Conservation (phyloP, 192 early-diverging fungal genomes). For the Backusella mclennaniae region DNA sequence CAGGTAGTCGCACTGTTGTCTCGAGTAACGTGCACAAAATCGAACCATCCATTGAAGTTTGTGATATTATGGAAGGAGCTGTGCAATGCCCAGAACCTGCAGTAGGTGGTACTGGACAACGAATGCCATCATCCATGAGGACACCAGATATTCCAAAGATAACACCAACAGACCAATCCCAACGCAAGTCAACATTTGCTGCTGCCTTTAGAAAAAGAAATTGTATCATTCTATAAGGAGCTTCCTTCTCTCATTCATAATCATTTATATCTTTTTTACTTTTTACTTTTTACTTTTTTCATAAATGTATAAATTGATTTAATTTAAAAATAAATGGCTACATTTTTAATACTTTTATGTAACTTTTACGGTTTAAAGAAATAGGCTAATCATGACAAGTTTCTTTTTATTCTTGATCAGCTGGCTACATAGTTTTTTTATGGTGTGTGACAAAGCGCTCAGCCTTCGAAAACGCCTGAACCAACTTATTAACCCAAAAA, state of each 20-base stretch:
- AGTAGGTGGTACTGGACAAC: background rate
- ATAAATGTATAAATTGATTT: background rate
- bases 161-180: background rate
- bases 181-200: background rate
- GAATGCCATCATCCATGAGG: background rate
- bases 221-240: background rate
- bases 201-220: background rate
- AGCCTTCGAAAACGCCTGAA: background rate
- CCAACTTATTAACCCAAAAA: background rate
- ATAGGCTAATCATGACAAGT: background rate
- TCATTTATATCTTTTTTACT: background rate
- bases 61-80: background rate
- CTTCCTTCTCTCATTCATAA: background rate
- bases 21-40: constrained; percentile 1
- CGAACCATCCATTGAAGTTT: background rate
- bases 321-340: background rate
- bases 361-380: background rate
- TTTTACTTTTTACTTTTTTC: background rate
- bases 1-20: background rate
- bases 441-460: background rate
- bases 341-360: background rate
- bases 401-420: background rate
- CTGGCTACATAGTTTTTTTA: background rate
- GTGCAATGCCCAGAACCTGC: background rate
- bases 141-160: background rate